Evolutionary conservation across 768 basidiomycete species (phyloP), one percentile per base, ranked within the genome.

Genomic region (Mycena indigotica): DNA sequence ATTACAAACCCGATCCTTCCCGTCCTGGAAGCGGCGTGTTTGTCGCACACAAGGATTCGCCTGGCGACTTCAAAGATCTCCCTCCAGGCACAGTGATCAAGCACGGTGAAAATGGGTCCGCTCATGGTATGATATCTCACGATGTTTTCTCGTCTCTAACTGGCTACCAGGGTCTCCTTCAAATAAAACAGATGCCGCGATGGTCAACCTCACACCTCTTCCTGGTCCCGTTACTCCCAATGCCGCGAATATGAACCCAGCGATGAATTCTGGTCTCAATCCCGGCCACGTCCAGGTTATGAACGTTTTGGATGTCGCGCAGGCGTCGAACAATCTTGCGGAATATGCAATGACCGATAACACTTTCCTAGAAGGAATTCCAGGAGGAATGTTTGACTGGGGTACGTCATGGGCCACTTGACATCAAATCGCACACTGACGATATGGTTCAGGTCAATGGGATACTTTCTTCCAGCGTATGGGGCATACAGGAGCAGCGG

Each of bases 21-120:
- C 81, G 88, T 46, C 91, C 92, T 12, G 93, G 93, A n/a, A 87
- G 88, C 8, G 94, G 94, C 12, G 86, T 95, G 5, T 97, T 90
- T 63, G 69, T 95, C 46, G 92, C 88, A 3, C 76, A 75, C 40
- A 76, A 79, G 13, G 80, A 81, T 50, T 73, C 73, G n/a, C 65
- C 67, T 46, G 71, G 74, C 39, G 74, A 80, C 63, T 79, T 84
- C 57, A 75, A 78, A 55, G 83, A 86, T 61, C 48, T 89, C 30
- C 80, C 84, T 4, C 77, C 75, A 55, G 85, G 85, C 6, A 77
- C 77, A 44, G 73, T 91, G 50, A 80, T 89, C 63, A 69, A 71
- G 38, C 75, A 70, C 55, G 71, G 70, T 57, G 72, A 75, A n/a
- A n/a, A n/a, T n/a, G n/a, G 56, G 76, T 77, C 23, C 76, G 82